phyloP scores from a whole-genome alignment of 257 asterid genomes.

The Solanum bulbocastanum region DNA sequence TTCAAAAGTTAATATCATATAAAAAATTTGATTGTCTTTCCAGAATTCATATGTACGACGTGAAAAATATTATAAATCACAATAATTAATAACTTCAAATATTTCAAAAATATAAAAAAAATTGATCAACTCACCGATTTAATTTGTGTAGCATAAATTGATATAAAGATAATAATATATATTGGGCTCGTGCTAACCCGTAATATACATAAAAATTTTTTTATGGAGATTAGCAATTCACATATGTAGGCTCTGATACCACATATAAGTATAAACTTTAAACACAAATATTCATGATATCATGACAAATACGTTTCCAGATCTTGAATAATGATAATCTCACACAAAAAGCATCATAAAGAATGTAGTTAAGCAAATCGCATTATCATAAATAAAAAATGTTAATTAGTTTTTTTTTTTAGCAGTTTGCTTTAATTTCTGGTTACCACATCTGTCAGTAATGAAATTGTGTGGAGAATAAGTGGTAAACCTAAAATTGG shows the following conservation, averaged over 20 bases:
- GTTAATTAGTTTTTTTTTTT: not conserved
- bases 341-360: not conserved
- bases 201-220: no score
- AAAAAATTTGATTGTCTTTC: not conserved
- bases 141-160: not conserved
- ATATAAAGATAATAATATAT: no score
- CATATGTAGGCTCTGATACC: not conserved
- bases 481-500: not conserved
- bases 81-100: no score
- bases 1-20: not conserved
- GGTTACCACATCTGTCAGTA: not conserved
- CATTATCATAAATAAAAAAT: not conserved
- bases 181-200: not conserved
- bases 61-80: no score
- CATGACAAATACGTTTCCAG: not conserved
- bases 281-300: not conserved
- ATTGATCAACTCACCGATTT: no score
- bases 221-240: not conserved
- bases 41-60: not conserved
- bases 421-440: not conserved
- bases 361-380: not conserved
- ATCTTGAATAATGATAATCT: not conserved
- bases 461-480: not conserved
- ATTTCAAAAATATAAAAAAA: no score
- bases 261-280: no score